These are phyloP conservation scores for Talaromyces albobiverticillius DNA, from an alignment of 2,329 filamentous ascomycete genomes.

Conservation along the genomic window DNA sequence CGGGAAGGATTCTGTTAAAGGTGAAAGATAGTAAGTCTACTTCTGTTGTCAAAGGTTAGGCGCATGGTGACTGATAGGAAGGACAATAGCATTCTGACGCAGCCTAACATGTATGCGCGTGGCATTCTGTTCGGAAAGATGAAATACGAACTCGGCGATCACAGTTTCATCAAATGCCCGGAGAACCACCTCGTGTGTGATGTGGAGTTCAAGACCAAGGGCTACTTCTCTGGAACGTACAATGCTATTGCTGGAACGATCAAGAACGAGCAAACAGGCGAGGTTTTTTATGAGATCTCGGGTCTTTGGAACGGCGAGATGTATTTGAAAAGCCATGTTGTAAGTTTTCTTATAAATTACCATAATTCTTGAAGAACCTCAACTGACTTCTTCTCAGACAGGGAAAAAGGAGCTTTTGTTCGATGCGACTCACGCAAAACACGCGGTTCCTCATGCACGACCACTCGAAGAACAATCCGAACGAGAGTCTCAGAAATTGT, in stretches of 20 bases:
- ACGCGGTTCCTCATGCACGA: constrained; percentile 68
- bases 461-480: constrained; percentile 84
- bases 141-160: constrained; percentile 98
- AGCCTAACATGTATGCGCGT: constrained; percentile 98
- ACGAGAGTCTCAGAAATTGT: constrained; percentile 84
- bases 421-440: constrained; percentile 74
- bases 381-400: constrained; percentile 54
- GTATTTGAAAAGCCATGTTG: constrained; percentile 79
- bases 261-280: constrained; percentile 81
- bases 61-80: constrained; percentile 4
- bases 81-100: constrained; percentile 71
- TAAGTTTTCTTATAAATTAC: constrained; percentile 48
- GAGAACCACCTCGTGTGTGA: constrained; percentile 84
- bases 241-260: constrained; percentile 92
- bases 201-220: constrained; percentile 97
- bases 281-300: constrained; percentile 84
- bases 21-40: constrained; percentile 78
- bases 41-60: neutral
- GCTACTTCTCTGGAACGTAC: constrained; percentile 93
- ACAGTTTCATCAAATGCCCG: constrained; percentile 87
- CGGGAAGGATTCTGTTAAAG: constrained; percentile 59
- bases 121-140: constrained; percentile 98
- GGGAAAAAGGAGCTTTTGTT: constrained; percentile 88
- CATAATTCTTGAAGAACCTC: too few species aligned
- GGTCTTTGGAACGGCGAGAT: constrained; percentile 95